Base-by-base conservation (phyloP, 805 yeast genomes). In the Spathaspora arborariae region DNA sequence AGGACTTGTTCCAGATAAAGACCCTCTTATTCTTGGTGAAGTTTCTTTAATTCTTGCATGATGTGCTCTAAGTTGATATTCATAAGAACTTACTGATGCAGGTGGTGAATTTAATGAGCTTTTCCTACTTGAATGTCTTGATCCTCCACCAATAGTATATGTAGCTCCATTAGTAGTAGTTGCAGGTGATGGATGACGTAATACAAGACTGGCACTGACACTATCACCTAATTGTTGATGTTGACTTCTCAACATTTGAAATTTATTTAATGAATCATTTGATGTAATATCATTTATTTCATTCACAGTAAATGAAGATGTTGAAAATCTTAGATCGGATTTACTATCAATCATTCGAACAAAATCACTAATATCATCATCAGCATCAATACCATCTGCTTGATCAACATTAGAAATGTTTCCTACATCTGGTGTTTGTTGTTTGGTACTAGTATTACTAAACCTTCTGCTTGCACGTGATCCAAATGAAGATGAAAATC, bases 401-500 rank as follows among this genome's bases (percentile, higher is more conserved):
- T 65, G 62, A 13, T 59, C 45, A 16, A 40, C 37, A 26, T 45
- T 57, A 44, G 42, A 37, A 13, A 53, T 59, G 41, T 56, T 54
- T 18, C 58, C 59, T 10, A 57, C 59, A 8, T 37, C 41, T 19
- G 63, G 56, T 1, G 59, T 52, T 33, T 58, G 57, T 44, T 64
- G 68, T 19, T 63, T 55, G 11, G 9, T 26, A 37, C 68, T 63
- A 2, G 72, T 61, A 47, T 62, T 67, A 37, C 72, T 64, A 48
- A 66, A 69, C 24, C 86, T 70, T n/a, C 84, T 74, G 48, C 74
- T 67, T 13, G 68, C 74, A 42, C 87, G 67, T n/a, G 83, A 81
- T 0, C 88, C 87, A 62, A 84, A 84, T 0, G 91, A 83, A 0
- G 92, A 81, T 2, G 88, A 78, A 53, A 83, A 85, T 51, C 82